These are phyloP conservation scores for Zygoascus flipseniorum DNA, from an alignment of 805 yeast genomes.

Conservation along the genomic window DNA sequence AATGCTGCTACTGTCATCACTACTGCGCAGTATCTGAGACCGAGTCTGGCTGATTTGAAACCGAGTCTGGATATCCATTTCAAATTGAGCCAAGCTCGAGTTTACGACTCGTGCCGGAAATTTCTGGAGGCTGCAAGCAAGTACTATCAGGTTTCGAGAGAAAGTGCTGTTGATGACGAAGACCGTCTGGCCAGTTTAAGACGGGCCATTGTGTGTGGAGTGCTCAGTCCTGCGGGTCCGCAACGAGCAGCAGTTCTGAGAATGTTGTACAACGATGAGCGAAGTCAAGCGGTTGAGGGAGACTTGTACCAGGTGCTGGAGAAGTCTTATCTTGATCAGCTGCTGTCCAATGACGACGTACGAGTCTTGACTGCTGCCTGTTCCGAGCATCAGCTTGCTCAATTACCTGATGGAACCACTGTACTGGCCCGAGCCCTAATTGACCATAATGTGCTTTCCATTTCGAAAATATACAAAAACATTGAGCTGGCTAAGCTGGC, in stretches of 20 bases:
- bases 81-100: slow-evolving; percentile 26
- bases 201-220: slow-evolving; percentile 24
- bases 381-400: slow-evolving; percentile 16
- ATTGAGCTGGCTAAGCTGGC: slow-evolving; percentile 23
- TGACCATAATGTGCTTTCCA: slow-evolving; percentile 27
- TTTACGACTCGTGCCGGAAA: slow-evolving; percentile 21
- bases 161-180: slow-evolving; percentile 17
- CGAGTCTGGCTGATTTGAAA: slow-evolving; percentile 9
- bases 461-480: slow-evolving; percentile 24
- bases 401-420: slow-evolving; percentile 20
- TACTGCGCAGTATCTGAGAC: slow-evolving; percentile 20
- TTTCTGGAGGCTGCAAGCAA: slow-evolving; percentile 26
- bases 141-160: slow-evolving; percentile 23
- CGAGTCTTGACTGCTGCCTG: slow-evolving; percentile 14
- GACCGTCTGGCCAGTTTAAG: slow-evolving; percentile 20
- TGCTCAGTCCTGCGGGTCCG: slow-evolving; percentile 29
- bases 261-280: slow-evolving; percentile 23
- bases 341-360: slow-evolving; percentile 21
- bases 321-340: slow-evolving; percentile 21
- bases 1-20: slow-evolving; percentile 20
- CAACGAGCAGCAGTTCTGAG: slow-evolving; percentile 20
- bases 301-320: slow-evolving; percentile 17
- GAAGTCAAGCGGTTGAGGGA: slow-evolving; percentile 9
- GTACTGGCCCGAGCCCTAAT: slow-evolving; percentile 24
- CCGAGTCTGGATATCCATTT: slow-evolving; percentile 17